A percentile compares a stretch with the other conserved stretches of the same genome.
These are phyloP conservation scores for Macrocystidia cucumis DNA, from an alignment of 1,284 basidiomycete species.

Conservation along the genomic window DNA sequence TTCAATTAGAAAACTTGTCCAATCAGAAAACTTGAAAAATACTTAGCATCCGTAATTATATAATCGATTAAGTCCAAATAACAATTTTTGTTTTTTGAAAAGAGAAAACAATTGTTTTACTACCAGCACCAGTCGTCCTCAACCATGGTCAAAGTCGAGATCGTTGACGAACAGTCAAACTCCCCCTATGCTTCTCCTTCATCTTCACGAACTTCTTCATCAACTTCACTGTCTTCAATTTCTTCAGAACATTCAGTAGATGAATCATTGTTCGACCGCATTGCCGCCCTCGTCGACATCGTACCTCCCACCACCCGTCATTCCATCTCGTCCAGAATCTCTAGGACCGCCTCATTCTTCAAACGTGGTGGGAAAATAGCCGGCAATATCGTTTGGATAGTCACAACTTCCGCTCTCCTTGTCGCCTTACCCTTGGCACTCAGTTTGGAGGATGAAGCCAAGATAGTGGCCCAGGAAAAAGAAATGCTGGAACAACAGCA, in stretches of 20 bases:
- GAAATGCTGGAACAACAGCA: constrained; percentile 92
- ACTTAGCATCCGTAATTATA: too few species aligned
- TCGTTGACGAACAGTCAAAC: constrained; percentile 69
- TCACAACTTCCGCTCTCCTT: constrained; percentile 90
- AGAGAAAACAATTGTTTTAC: too few species aligned
- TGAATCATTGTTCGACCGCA: constrained; percentile 86
- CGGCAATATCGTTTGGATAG: constrained; percentile 90
- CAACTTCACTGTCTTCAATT: constrained; percentile 68
- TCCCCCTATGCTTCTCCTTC: constrained; percentile 65
- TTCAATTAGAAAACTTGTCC: too few species aligned
- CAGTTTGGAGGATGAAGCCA: constrained; percentile 92
- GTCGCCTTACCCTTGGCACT: constrained; percentile 91
- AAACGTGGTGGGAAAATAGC: constrained; percentile 63
- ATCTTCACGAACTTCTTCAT: constrained; percentile 60
- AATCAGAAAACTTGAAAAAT: too few species aligned
- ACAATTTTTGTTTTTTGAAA: too few species aligned
- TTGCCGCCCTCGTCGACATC: constrained; percentile 92
- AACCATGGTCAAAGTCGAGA: constrained; percentile 80
- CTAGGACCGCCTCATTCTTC: constrained; percentile 54
- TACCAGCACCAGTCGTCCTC: constrained; percentile 9
- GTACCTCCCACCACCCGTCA: constrained; percentile 87
- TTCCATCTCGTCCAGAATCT: constrained; percentile 55
- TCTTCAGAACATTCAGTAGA: constrained; percentile 58
- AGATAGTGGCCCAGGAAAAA: constrained; percentile 91
- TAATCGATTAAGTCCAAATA: too few species aligned